Percentiles rank a stretch among this genome's conserved stretches.
Conservation (phyloP, 495 filamentous ascomycete genomes). For the Paragyromitra xinjiangensis region DNA sequence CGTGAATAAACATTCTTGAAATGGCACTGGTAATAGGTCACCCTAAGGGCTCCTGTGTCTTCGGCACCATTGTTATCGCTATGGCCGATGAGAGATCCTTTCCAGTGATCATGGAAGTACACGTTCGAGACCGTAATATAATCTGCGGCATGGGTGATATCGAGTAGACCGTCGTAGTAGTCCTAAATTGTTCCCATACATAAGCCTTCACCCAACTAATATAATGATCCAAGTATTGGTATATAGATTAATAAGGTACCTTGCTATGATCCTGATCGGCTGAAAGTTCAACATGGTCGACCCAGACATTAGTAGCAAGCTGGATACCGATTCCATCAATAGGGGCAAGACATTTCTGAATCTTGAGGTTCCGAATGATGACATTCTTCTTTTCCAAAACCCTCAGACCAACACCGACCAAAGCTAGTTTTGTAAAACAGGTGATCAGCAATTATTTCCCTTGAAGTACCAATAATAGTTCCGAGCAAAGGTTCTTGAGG, state of each 20-base stretch:
- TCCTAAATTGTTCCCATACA: slow-evolving; percentile 58
- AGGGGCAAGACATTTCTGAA: slow-evolving; percentile 67
- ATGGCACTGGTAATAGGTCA: slow-evolving; percentile 71
- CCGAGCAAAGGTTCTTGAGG: background rate
- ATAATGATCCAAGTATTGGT: background rate
- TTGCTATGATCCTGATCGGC: slow-evolving; percentile 66
- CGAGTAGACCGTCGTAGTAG: slow-evolving; percentile 73
- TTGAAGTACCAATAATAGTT: background rate
- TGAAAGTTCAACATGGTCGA: slow-evolving; percentile 73
- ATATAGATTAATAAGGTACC: slow-evolving; percentile 2
- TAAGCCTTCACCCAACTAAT: background rate
- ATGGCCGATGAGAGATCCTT: slow-evolving; percentile 70
- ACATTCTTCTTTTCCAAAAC: slow-evolving; percentile 66
- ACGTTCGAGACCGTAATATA: slow-evolving; percentile 63
- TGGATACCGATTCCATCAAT: slow-evolving; percentile 70
- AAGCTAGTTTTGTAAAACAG: slow-evolving; percentile 51
- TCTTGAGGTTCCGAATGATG: slow-evolving; percentile 71
- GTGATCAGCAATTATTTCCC: background rate
- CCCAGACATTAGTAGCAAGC: slow-evolving; percentile 69
- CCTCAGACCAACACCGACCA: slow-evolving; percentile 62
- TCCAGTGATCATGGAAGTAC: slow-evolving; percentile 70
- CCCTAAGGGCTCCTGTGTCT: slow-evolving; percentile 64
- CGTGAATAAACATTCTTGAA: slow-evolving; percentile 70
- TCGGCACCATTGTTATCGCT: slow-evolving; percentile 62
- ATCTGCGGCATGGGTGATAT: slow-evolving; percentile 66